These are phyloP conservation scores for Scenedesmus sp. DNA, from an alignment of 163 green algal genomes.

Conservation along the genomic window DNA sequence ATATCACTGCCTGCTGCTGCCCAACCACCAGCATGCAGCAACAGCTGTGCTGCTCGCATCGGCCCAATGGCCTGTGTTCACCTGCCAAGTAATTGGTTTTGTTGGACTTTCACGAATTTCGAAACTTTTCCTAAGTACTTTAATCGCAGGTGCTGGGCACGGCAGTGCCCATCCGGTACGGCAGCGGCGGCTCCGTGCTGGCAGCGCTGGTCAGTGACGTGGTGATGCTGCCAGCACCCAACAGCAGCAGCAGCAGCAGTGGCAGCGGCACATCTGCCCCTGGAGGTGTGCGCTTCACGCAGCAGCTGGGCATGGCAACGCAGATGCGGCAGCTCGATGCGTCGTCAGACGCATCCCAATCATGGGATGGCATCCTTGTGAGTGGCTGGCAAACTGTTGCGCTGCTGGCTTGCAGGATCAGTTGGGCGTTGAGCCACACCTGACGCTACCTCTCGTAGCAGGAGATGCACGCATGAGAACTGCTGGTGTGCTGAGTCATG, in stretches of 20 bases:
- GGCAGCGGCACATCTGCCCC: not conserved
- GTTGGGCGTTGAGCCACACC: too few relatives aligned
- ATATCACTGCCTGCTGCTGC: too few relatives aligned
- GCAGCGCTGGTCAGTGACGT: not conserved
- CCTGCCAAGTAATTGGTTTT: too few relatives aligned
- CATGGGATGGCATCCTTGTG: slow-evolving; percentile 32
- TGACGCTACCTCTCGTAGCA: too few relatives aligned
- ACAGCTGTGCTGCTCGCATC: too few relatives aligned
- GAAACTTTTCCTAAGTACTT: too few relatives aligned
- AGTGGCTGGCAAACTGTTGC: not conserved
- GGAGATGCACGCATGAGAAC: too few relatives aligned
- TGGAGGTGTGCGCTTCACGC: not conserved
- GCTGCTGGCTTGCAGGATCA: too few relatives aligned
- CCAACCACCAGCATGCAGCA: too few relatives aligned
- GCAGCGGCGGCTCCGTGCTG: not conserved
- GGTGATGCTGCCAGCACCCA: not conserved
- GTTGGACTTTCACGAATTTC: too few relatives aligned
- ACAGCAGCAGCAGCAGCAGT: slow-evolving; percentile 2
- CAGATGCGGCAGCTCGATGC: not conserved
- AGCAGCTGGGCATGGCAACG: not conserved
- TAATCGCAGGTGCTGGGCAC: not conserved
- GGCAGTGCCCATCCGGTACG: not conserved
- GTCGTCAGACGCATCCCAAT: not conserved
- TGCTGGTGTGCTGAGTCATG: too few relatives aligned
- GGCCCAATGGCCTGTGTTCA: too few relatives aligned